phyloP scores from a whole-genome alignment of 768 basidiomycete genomes.

The Daedaleopsis nitida region DNA sequence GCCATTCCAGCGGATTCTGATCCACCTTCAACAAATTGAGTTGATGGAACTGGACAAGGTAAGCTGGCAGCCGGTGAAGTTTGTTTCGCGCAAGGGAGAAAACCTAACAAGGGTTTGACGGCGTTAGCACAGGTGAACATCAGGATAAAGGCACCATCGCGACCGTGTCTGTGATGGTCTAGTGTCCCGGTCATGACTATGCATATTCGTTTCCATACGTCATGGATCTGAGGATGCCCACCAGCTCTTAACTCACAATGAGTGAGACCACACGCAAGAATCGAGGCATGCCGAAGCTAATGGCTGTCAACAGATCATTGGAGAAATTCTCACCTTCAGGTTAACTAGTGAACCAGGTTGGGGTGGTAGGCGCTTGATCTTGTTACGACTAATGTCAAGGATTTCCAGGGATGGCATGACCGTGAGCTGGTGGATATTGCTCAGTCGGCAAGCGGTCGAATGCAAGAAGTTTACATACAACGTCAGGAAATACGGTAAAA shows the following conservation, averaged over 20 bases:
- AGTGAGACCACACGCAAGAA: background rate
- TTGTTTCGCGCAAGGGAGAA: slow-evolving; percentile 87
- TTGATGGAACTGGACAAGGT: slow-evolving; percentile 69
- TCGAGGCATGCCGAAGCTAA: background rate
- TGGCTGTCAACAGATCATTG: background rate
- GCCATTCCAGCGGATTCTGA: slow-evolving; percentile 94
- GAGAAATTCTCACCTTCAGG: slow-evolving; percentile 57
- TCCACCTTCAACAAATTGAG: slow-evolving; percentile 85
- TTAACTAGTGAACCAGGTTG: slow-evolving; percentile 77
- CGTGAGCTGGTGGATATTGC: slow-evolving; percentile 59
- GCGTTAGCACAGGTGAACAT: background rate
- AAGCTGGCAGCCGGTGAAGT: slow-evolving; percentile 75
- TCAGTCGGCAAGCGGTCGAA: slow-evolving; percentile 1
- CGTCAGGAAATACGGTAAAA: slow-evolving; percentile 81
- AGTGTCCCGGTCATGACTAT: too few relatives aligned
- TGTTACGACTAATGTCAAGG: slow-evolving; percentile 92
- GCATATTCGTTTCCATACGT: too few relatives aligned
- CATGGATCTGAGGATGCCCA: too few relatives aligned
- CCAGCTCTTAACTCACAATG: background rate
- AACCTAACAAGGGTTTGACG: slow-evolving; percentile 50
- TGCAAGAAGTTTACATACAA: slow-evolving; percentile 54
- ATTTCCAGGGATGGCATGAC: slow-evolving; percentile 88
- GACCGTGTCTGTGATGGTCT: background rate
- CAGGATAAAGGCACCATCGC: background rate
- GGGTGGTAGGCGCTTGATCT: slow-evolving; percentile 76